Base-by-base conservation (phyloP, 495 filamentous ascomycete species). In the Monascus purpureus region DNA sequence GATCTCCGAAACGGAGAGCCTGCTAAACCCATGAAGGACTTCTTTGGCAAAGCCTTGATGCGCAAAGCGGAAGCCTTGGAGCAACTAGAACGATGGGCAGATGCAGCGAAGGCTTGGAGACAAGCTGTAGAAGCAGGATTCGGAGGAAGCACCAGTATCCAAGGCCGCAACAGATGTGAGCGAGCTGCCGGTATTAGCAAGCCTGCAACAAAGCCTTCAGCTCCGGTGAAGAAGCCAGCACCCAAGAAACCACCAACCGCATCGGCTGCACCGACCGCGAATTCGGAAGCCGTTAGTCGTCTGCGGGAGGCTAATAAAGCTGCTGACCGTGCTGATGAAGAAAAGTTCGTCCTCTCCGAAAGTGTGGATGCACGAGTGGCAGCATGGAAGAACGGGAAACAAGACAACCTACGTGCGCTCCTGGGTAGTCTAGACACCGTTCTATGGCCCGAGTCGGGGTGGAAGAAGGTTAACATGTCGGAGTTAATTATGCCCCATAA, bases 41-140 rank as follows among this genome's bases (percentile, higher is more conserved):
- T 93, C 47, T 96, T 75, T 52, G 82, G 81, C 29, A 96, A 95
- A 54, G 87, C 86, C 0, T 63, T 94, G 25, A 86, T 77, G 53
- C 78, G 92, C 35, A 95, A 95, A 62, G 90, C 92, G 9, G 92
- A 96, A 52, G 88, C 82, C 1, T 65, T 96, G 17, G 90, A 97
- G 57, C 82, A 95, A 43, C 75, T 97, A 47, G 90, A 97, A 59
- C 80, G 80, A 48, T 97, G 90, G 88, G 48, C 54, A 2, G 87
- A 95, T 17, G 92, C 90, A 2, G 75, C 70, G 0, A 61, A 68
- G 13, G 69, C 76, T 0, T 97, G 90, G 90, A 75, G 75, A 39
- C 59, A 68, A 14, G 85, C 82, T 16, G 80, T 95, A 11, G 82
- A 90, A 52, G 72, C 73, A 4, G 82, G 85, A 5, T 70, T 92